Conservation (phyloP, 2,329 filamentous ascomycete genomes). For the Paramyrothecium roridum region DNA sequence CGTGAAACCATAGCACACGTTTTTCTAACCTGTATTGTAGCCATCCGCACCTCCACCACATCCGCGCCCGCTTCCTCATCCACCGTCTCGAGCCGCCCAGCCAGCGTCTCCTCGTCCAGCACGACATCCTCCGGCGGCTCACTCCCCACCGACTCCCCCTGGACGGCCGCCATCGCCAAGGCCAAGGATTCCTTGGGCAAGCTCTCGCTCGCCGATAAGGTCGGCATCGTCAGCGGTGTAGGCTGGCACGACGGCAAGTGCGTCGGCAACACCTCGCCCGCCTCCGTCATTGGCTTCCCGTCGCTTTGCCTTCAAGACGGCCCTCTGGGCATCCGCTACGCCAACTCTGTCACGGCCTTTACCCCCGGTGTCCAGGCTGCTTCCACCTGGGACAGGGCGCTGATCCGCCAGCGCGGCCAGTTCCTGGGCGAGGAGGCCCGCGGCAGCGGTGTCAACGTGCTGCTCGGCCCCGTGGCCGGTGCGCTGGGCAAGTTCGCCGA, state of each 20-base stretch:
- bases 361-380: constrained; percentile 57
- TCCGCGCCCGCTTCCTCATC: neutral
- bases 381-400: constrained; percentile 63
- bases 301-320: constrained; percentile 31
- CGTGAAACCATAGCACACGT: too few species aligned
- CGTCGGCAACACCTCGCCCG: constrained; percentile 21
- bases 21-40: neutral
- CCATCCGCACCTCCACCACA: neutral
- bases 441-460: constrained; percentile 74
- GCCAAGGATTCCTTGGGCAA: neutral
- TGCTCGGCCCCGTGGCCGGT: constrained; percentile 62
- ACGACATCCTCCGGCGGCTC: neutral
- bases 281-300: constrained; percentile 29
- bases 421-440: constrained; percentile 76
- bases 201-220: neutral
- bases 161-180: constrained; percentile 1
- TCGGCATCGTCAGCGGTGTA: constrained; percentile 2
- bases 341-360: constrained; percentile 34
- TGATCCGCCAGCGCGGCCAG: constrained; percentile 64
- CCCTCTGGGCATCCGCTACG: constrained; percentile 9
- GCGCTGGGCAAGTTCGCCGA: constrained; percentile 33
- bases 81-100: neutral
- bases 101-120: neutral
- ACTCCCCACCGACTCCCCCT: neutral
- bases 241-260: constrained; percentile 4